Evolutionary conservation across 345 rosid species (phyloP).

Genomic region (Brassica napus): DNA sequence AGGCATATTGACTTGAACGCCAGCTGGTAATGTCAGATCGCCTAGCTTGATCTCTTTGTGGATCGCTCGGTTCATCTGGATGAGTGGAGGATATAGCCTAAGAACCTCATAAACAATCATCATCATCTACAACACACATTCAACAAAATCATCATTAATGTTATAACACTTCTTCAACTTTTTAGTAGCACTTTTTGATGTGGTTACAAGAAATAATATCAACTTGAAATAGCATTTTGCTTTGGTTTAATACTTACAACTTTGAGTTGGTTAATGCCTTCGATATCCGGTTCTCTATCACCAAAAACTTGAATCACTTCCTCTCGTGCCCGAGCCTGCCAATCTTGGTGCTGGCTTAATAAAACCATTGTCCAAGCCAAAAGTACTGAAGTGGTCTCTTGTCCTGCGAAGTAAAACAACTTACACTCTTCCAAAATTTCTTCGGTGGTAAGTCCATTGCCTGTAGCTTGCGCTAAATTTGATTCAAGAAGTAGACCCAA

Average conservation of each 20-base stretch:
- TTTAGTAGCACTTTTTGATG: not conserved
- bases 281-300: slow-evolving; percentile 26
- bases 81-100: slow-evolving; percentile 47
- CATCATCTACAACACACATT: slow-evolving; percentile 29
- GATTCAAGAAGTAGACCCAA: slow-evolving; percentile 54
- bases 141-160: not conserved
- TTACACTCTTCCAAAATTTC: slow-evolving; percentile 71
- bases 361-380: slow-evolving; percentile 63
- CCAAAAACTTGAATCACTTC: slow-evolving; percentile 59
- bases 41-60: slow-evolving; percentile 46
- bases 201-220: not conserved
- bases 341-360: slow-evolving; percentile 48
- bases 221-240: not conserved
- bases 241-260: slow-evolving; percentile 39
- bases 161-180: not conserved
- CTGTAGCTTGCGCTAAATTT: slow-evolving; percentile 40
- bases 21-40: slow-evolving; percentile 40
- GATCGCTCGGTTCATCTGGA: slow-evolving; percentile 18
- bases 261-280: slow-evolving; percentile 48
- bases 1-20: slow-evolving; percentile 33
- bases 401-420: slow-evolving; percentile 64
- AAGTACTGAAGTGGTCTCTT: slow-evolving; percentile 59
- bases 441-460: slow-evolving; percentile 39
- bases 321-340: slow-evolving; percentile 66
- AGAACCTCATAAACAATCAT: slow-evolving; percentile 55